phyloP scores from a whole-genome alignment of 331 rosid genomes.

The Malus hybrid region DNA sequence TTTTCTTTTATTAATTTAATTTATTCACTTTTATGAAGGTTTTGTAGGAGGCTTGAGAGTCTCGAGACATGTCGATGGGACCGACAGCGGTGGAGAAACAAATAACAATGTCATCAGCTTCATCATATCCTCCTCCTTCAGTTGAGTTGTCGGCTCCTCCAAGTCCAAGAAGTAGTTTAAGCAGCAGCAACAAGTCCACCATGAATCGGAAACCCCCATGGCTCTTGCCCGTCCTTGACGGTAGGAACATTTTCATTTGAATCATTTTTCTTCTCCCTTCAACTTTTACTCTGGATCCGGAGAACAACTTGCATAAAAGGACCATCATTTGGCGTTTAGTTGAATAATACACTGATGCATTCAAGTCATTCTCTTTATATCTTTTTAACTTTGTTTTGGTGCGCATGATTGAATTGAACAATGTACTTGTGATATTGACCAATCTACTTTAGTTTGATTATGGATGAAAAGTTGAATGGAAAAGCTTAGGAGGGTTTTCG shows the following conservation, averaged over 20 bases:
- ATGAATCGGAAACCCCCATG: slow-evolving; percentile 29
- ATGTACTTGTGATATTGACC: too few species aligned
- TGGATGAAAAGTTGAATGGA: not conserved
- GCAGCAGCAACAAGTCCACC: slow-evolving; percentile 9
- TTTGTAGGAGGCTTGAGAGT: too few species aligned
- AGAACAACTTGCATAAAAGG: not conserved
- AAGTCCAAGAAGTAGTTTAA: slow-evolving; percentile 15
- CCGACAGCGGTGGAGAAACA: not conserved
- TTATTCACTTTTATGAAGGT: too few species aligned
- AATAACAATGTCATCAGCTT: not conserved
- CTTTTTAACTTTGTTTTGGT: not conserved
- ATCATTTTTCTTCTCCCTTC: not conserved
- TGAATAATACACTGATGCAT: not conserved
- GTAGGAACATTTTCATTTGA: slow-evolving; percentile 16
- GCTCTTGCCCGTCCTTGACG: slow-evolving; percentile 40
- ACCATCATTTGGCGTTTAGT: not conserved
- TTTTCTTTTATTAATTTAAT: not conserved
- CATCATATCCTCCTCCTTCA: not conserved
- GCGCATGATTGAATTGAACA: not conserved
- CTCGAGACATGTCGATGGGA: too few species aligned
- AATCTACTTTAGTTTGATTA: too few species aligned
- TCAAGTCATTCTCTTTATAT: too few species aligned
- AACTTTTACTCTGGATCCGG: not conserved
- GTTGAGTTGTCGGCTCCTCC: not conserved
- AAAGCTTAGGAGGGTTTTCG: too few species aligned